Evolutionary conservation across 2,329 filamentous ascomycete species (phyloP), one percentile per base, ranked within the genome.

Genomic region (Hypoxylon sp.): DNA sequence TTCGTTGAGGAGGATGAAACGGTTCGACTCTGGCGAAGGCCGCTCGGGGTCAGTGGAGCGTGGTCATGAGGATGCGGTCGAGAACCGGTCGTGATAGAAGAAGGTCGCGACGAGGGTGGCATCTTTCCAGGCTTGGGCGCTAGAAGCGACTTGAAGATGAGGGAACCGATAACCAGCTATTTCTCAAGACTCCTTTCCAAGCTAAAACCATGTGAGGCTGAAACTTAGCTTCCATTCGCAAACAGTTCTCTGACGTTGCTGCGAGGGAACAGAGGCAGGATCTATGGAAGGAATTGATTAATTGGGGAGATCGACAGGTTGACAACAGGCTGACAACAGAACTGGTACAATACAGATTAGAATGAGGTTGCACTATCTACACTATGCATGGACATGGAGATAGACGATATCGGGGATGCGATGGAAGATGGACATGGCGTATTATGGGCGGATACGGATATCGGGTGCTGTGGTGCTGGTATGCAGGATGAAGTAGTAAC

Each of bases 11-110:
- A 71, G 11, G 71, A 73, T 26, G 74, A 76, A 22, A 71, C 49
- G 8, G 74, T 76, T 33, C 68, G 71, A 56, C 74, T 76, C 61
- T 74, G 71, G 12, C 75, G 75, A 45, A 77, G 74, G 18, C 67
- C 67, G 48, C 75, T 77, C 32, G 75, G 75, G 3, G 70, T 77
- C 18, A 64, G 53, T 46, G 75, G 75, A 26, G 71, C 66, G 60
- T 76, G 74, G 38, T 74, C 67, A 51, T 73, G 70, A 24, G 65
- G 52, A 26, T 64, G 65, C 11, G 66, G 64, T 22, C 60, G 62
- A 40, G 59, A 60, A 56, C 70, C 64, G 33, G 64, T 56, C 2
- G 67, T 54, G 26, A 64, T 64, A 0, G 71, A 58, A 42, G 67
- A 48, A 32, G 62, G 65, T 30, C 66, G 56, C 28, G 71, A 64